Base-by-base conservation (phyloP, 2,329 filamentous ascomycete species). In the Dryadomyces sulphureus region DNA sequence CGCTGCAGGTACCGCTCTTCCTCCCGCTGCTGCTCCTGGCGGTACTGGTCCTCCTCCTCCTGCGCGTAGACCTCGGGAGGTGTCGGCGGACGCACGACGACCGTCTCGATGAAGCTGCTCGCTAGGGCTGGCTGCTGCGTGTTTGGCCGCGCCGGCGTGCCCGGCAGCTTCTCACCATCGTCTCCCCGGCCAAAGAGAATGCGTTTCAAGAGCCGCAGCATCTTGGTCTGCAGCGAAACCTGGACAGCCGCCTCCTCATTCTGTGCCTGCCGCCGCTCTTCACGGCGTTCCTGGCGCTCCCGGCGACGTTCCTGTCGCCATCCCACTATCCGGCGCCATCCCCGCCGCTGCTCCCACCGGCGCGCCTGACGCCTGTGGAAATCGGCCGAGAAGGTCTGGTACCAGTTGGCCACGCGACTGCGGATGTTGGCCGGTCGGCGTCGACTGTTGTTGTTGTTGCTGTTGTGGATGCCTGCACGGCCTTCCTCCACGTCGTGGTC, bases 141-240 rank as follows among this genome's bases (percentile, higher is more conserved):
- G 20, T 11, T 36, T 32, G 32, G 14, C 32, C 36, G n/a, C 21
- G 32, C 5, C 12, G 12, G 14, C 34, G 38, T 16, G 12, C 39
- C 38, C 30, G 14, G 16, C 9, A 46, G n/a, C 43, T 66, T 65
- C 53, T 67, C 65, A 46, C 62, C 59, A 19, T 59, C 58, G 19
- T 55, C 54, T 14, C 16, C 14, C 20, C 41, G 14, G 2, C 30
- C 30, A 6, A 22, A 24, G 20, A 43, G 30, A 14, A 43, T 22
- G 0, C 41, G 41, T 19, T 17, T 19, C 19, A 42, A 8, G 27
- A 42, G 12, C 14, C 17, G 20, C 6, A 34, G 12, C 8, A 42
- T 16, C 7, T 5, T 42, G 9, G 41, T 27, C 2, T 19, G 8
- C 11, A 42, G 3, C 7, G 27, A n/a, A 9, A 19, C 17, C 2